Base-by-base conservation (phyloP, 2,329 filamentous ascomycete species). In the Aulographum hederae region DNA sequence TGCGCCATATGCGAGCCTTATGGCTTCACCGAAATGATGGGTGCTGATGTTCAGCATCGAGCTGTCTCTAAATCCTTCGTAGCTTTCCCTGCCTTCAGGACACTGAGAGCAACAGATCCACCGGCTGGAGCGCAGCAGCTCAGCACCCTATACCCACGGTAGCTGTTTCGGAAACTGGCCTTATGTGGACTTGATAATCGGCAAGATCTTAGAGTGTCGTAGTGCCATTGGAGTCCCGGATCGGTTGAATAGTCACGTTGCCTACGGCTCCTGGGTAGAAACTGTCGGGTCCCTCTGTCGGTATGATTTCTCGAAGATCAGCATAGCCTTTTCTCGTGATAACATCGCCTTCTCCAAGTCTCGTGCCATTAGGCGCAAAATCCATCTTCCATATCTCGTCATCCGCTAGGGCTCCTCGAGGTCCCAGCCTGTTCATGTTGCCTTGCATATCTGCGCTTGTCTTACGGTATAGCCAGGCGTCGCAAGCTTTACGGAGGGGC, bases 371-470 rank as follows among this genome's bases (percentile, higher is more conserved):
- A 0, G 82, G 82, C 2, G 84, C 84, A 56, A 94, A 94, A 47
- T 94, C 86, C 30, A 78, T 51, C 0, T 85, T 81, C 77, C 82
- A 95, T 3, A n/a, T n/a, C n/a, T n/a, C n/a, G n/a, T n/a, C n/a
- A n/a, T n/a, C n/a, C n/a, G n/a, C n/a, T n/a, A n/a, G 71, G 68
- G 0, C 77, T 73, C 47, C 46, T 49, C 11, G n/a, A n/a, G n/a
- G n/a, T n/a, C n/a, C n/a, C n/a, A n/a, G n/a, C n/a, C n/a, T n/a
- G n/a, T n/a, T n/a, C n/a, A n/a, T n/a, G n/a, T n/a, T n/a, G n/a
- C n/a, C n/a, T n/a, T n/a, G n/a, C n/a, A n/a, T n/a, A n/a, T n/a
- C n/a, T n/a, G n/a, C n/a, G n/a, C n/a, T n/a, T n/a, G n/a, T n/a
- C n/a, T 58, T 2, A 94, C 68, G 14, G 48, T 46, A 52, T 91